A percentile compares a stretch with the other conserved stretches of the same genome.
Conservation (phyloP, 106 monocot species). For the Phalaenopsis equestris region DNA sequence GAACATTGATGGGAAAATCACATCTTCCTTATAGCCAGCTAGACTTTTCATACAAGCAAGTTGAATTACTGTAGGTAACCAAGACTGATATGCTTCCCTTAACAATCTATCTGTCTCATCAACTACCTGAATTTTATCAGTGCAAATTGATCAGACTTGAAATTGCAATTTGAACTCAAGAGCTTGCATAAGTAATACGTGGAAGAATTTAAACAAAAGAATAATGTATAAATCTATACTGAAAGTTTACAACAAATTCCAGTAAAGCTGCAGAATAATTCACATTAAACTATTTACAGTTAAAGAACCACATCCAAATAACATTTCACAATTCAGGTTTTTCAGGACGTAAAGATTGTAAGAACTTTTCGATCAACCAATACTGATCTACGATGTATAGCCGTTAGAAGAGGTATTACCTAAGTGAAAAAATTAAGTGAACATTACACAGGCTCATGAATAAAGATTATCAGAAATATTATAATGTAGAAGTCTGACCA, state of each 20-base stretch:
- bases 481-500: neutral
- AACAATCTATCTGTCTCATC: conserved; percentile 91
- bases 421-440: neutral
- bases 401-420: neutral
- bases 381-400: neutral
- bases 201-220: neutral
- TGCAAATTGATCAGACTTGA: conserved; percentile 1
- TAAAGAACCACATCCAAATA: neutral
- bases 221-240: neutral
- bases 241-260: neutral
- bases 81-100: conserved; percentile 92
- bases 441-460: neutral
- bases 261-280: neutral
- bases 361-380: neutral
- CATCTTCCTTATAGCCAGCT: conserved; percentile 14
- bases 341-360: neutral
- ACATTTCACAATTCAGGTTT: neutral
- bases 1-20: conserved; percentile 8
- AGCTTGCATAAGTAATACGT: neutral
- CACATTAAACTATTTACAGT: neutral
- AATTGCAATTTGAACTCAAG: neutral
- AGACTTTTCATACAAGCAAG: conserved; percentile 35
- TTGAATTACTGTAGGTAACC: conserved; percentile 78
- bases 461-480: neutral
- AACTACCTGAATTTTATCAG: conserved; percentile 55